Base-by-base conservation (phyloP, 108 stramenopile genomes). In the Nitzschia sp. region DNA sequence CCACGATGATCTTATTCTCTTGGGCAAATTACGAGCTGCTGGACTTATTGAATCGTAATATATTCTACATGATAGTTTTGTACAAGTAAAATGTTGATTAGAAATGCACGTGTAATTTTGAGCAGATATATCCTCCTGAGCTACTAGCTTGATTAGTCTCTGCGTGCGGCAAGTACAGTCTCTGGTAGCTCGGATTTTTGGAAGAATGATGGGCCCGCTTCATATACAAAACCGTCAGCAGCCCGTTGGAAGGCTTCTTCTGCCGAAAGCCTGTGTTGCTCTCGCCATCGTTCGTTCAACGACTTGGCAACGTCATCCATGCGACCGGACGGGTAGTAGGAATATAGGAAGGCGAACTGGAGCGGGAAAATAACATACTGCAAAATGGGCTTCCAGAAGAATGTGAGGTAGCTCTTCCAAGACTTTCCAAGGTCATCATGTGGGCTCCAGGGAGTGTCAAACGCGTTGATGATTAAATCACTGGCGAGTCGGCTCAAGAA, bases 391-490 rank as follows among this genome's bases (percentile, higher is more conserved):
- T 95, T 95, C 95, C 95, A 95, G 71, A 92, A 90, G 75, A 95
- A 95, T 3, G 95, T 95, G 28, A 95, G 71, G 68, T 95, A 95
- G 71, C 83, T 85, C 79, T 95, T 95, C 95, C 95, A 93, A 17
- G 85, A 77, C 57, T 77, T 88, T 59, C 95, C 95, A 56, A 90
- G 77, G 51, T 93, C 72, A 65, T 96, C 95, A 66, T 92, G 92
- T 35, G 92, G 92, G 66, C 82, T 83, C 91, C 91, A 96, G 28
- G 95, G 95, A 24, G 95, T 96, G 66, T 96, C 95, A 68, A 95
- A 96, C 42, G 93, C 90, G 82, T 95, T 95, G 67, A 98, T 93
- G 68, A 98, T 97, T 64, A 98, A 75, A 78, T 98, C 98, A 68
- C 90, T 92, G 19, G 96, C 96, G 35, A 98, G 62, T 48, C 95